Evolutionary conservation across 352 stramenopile species (phyloP).

Genomic region (Elongisporangium prolatum): DNA sequence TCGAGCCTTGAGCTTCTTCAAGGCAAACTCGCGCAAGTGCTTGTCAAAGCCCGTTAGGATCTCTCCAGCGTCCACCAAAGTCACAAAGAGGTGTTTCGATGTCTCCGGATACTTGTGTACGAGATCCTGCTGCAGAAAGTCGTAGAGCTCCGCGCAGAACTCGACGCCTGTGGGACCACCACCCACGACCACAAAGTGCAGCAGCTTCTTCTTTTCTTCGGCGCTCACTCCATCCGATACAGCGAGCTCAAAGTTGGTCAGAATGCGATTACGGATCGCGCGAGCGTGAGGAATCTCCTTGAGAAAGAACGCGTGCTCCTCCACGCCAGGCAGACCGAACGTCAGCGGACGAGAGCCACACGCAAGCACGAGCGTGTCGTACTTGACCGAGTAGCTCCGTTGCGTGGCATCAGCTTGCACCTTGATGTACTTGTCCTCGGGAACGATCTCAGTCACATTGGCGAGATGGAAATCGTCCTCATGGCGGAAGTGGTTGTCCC

Average conservation of each 20-base stretch:
- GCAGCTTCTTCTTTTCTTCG: slow-evolving; percentile 86
- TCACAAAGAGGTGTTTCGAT: slow-evolving; percentile 68
- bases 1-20: slow-evolving; percentile 78
- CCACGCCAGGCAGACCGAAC: slow-evolving; percentile 89
- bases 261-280: slow-evolving; percentile 69
- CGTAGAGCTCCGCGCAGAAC: slow-evolving; percentile 96
- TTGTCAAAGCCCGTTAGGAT: slow-evolving; percentile 73
- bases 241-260: slow-evolving; percentile 94
- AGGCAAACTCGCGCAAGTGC: slow-evolving; percentile 59
- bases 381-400: slow-evolving; percentile 78
- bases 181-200: slow-evolving; percentile 98
- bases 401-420: slow-evolving; percentile 63
- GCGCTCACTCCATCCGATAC: slow-evolving; percentile 79
- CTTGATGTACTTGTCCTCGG: slow-evolving; percentile 62
- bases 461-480: slow-evolving; percentile 75
- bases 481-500: slow-evolving; percentile 73
- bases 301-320: slow-evolving; percentile 95
- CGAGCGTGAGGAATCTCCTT: slow-evolving; percentile 96
- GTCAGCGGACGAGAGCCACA: slow-evolving; percentile 93
- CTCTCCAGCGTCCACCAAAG: slow-evolving; percentile 61
- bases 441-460: slow-evolving; percentile 71
- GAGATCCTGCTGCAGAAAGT: slow-evolving; percentile 92
- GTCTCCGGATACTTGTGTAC: slow-evolving; percentile 69
- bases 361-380: slow-evolving; percentile 93
- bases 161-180: slow-evolving; percentile 94